These are phyloP conservation scores for Aotearoamyces nothofagi DNA, from an alignment of 2,329 filamentous ascomycete genomes.

Conservation along the genomic window DNA sequence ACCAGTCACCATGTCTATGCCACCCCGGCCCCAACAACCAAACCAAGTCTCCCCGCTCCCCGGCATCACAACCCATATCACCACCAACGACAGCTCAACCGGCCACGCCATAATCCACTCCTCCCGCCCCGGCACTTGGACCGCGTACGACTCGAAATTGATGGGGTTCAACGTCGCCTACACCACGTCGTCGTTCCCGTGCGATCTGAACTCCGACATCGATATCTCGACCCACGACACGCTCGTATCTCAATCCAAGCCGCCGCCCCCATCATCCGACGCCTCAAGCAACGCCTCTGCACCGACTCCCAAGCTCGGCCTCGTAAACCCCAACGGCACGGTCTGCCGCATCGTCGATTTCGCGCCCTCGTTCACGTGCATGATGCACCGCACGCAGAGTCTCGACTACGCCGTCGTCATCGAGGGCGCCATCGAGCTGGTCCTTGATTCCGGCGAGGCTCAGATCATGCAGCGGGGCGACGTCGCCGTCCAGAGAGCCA, in stretches of 20 bases:
- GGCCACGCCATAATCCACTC: constrained; percentile 24
- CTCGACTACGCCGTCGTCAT: constrained; percentile 25
- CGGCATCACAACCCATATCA: constrained; percentile 20
- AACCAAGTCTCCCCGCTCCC: constrained; percentile 16
- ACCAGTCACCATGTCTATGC: no score
- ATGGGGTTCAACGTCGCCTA: constrained; percentile 20
- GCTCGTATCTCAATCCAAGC: no score
- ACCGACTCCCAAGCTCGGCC: constrained; percentile 1
- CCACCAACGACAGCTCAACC: constrained; percentile 15
- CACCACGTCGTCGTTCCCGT: constrained; percentile 25
- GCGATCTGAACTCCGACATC: constrained; percentile 23
- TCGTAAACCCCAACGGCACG: constrained; percentile 6
- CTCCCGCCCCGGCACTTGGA: constrained; percentile 13
- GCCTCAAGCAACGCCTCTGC: no score
- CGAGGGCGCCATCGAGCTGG: constrained; percentile 22
- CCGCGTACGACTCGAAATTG: constrained; percentile 4
- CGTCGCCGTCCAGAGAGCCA: constrained; percentile 25
- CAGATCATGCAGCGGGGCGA: constrained; percentile 22
- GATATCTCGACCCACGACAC: constrained; percentile 24
- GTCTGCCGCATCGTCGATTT: constrained; percentile 8
- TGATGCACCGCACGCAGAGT: constrained; percentile 26
- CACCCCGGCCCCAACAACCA: neutral
- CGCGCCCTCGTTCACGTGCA: constrained; percentile 5
- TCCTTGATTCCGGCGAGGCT: constrained; percentile 24
- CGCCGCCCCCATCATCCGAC: no score